Percentiles rank a stretch among this genome's conserved stretches.
Conservation (phyloP, 805 yeast species). For the Hanseniaspora osmophila region DNA sequence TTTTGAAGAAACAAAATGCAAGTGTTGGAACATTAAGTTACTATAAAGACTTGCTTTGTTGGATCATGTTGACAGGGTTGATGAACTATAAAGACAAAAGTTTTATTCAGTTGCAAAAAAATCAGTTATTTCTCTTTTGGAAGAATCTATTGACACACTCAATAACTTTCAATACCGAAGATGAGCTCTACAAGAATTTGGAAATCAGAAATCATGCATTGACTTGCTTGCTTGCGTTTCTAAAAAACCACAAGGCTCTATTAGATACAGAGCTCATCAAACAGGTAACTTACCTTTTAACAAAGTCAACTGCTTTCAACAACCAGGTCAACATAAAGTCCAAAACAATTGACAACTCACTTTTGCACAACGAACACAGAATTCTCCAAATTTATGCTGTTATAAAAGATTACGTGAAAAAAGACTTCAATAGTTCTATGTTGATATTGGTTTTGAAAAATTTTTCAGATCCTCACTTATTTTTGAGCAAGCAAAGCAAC, state of each 20-base stretch:
- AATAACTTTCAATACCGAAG: constrained; percentile 23
- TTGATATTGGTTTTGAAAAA: constrained; percentile 27
- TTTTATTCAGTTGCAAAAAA: constrained; percentile 38
- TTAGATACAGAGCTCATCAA: constrained; percentile 30
- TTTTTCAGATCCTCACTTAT: constrained; percentile 32
- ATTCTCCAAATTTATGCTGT: constrained; percentile 31
- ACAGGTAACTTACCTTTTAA: constrained; percentile 35
- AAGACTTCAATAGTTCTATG: constrained; percentile 27
- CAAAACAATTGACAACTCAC: constrained; percentile 17
- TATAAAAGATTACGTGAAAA: constrained; percentile 20
- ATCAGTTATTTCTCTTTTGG: constrained; percentile 53
- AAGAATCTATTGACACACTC: constrained; percentile 40
- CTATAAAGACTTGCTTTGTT: constrained; percentile 32
- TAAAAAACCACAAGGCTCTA: constrained; percentile 22
- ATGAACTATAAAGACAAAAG: constrained; percentile 42
- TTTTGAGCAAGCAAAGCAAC: constrained; percentile 5
- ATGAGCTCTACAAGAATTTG: constrained; percentile 26
- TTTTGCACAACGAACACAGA: constrained; percentile 29
- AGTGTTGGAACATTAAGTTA: constrained; percentile 20
- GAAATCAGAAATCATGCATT: constrained; percentile 47
- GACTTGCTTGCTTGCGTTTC: constrained; percentile 40
- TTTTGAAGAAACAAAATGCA: constrained; percentile 26
- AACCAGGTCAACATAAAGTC: constrained; percentile 18
- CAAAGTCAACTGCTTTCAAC: constrained; percentile 26
- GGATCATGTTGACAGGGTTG: constrained; percentile 52